Base-by-base conservation (phyloP, 371 early-diverging fungal species). In the Saksenaea vasiformis region DNA sequence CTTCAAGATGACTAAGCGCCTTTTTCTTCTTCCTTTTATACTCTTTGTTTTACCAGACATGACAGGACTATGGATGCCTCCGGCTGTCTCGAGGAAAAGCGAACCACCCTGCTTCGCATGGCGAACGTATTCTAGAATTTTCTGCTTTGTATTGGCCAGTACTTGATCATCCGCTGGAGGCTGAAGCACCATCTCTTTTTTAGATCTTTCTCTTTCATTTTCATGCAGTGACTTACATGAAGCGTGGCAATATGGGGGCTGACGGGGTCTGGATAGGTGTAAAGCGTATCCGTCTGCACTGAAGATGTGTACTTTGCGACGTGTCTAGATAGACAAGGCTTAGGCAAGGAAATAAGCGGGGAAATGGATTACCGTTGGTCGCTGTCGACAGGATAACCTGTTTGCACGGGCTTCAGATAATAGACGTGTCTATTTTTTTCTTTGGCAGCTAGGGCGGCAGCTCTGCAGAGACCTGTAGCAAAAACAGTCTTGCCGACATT, bases 401-500 rank as follows among this genome's bases (percentile, higher is more conserved):
- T 94, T 69, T 94, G 94, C 1, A 93, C 87, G 2, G 94, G 94
- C 59, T 94, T 94, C 38, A 92, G 41, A 65, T 92, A 93, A 56
- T 81, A 83, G 0, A 88, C 87, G 53, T 83, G 76, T 3, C 73
- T 74, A 22, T 76, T 69, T 17, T 66, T 70, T 55, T 79, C 67
- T 24, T 80, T 72, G 0, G 80, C 85, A 3, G 73, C 70, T 11
- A 79, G 60, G 10, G 83, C 81, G 8, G 87, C 87, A 5, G 86
- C 85, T 37, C 87, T 73, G 43, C 83, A 82, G 26, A 89, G 76
- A 28, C 89, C 90, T 1, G 92, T 82, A 9, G 91, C 87, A 58
- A 90, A 76, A 28, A 94, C 78, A 1, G 94, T 94, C 79, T 94
- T 94, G 37, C 94, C 94, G 36, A 93, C 88, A 70, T 92, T 87